A percentile compares a stretch with the other conserved stretches of the same genome.
phyloP scores from a whole-genome alignment of 768 basidiomycete genomes.

The Strobilomyces confusus region DNA sequence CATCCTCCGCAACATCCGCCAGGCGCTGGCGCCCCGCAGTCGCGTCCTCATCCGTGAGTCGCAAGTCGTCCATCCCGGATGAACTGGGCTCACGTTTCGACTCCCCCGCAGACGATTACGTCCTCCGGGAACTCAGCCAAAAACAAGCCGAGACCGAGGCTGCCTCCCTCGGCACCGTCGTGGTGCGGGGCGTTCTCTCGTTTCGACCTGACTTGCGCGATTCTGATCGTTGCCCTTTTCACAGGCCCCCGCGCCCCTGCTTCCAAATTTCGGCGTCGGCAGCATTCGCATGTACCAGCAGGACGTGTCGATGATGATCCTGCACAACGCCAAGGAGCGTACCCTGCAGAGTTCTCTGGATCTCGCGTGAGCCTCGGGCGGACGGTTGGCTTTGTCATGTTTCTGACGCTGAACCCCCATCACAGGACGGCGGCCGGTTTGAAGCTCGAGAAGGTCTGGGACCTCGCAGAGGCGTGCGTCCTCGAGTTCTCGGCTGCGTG shows the following conservation, averaged over 20 bases:
- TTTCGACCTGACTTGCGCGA: not conserved
- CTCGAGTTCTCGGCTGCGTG: slow-evolving; percentile 26
- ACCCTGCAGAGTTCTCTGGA: slow-evolving; percentile 26
- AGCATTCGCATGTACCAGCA: slow-evolving; percentile 26
- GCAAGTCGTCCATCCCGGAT: too few relatives aligned
- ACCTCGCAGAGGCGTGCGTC: slow-evolving; percentile 25
- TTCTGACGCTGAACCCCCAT: not conserved
- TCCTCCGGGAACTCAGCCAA: slow-evolving; percentile 15
- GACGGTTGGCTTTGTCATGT: not conserved
- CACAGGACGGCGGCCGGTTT: slow-evolving; percentile 22
- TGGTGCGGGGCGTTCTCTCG: too few relatives aligned
- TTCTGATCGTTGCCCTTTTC: not conserved
- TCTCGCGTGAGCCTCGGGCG: slow-evolving; percentile 23
- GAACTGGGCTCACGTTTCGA: not conserved
- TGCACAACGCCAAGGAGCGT: not conserved
- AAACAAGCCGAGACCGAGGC: slow-evolving; percentile 13
- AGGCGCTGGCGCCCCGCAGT: slow-evolving; percentile 28
- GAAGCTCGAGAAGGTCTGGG: slow-evolving; percentile 30
- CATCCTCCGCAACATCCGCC: slow-evolving; percentile 25
- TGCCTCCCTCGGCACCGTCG: slow-evolving; percentile 8
- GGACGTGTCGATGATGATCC: slow-evolving; percentile 31
- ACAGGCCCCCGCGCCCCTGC: slow-evolving; percentile 34
- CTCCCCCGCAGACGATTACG: slow-evolving; percentile 22
- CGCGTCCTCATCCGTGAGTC: slow-evolving; percentile 32
- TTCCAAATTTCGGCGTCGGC: slow-evolving; percentile 20